Evolutionary conservation across 768 basidiomycete genomes (phyloP).

Genomic region (Calvatia gigantea): DNA sequence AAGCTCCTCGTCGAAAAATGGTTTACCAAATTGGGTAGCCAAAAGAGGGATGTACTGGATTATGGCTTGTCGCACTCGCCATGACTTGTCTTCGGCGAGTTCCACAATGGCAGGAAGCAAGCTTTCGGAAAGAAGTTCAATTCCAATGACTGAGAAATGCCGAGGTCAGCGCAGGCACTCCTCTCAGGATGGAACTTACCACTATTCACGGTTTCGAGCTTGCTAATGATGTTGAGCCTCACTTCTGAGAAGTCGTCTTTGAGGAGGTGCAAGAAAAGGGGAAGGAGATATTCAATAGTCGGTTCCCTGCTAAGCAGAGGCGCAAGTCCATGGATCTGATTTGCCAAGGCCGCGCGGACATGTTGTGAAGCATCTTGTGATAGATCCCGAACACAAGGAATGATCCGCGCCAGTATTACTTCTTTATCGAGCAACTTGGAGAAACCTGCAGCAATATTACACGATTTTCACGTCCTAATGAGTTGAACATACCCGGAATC

Average conservation of each 20-base stretch:
- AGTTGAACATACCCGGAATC: conserved; percentile 72
- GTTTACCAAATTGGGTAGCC: conserved; percentile 93
- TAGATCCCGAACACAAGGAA: conserved; percentile 93
- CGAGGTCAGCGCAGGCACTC: conserved; percentile 13
- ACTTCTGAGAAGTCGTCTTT: conserved; percentile 99
- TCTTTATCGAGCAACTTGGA: conserved; percentile 92
- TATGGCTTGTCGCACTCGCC: conserved; percentile 99
- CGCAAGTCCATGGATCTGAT: conserved; percentile 93
- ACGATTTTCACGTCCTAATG: conserved; percentile 3
- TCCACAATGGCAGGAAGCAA: conserved; percentile 97
- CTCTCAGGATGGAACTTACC: conserved; percentile 46
- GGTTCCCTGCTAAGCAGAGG: conserved; percentile 90
- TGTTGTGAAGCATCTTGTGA: conserved; percentile 95
- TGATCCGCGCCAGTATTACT: conserved; percentile 86
- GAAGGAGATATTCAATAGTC: conserved; percentile 95
- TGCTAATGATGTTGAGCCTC: conserved; percentile 95
- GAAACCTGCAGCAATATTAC: conserved; percentile 59
- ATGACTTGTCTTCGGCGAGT: conserved; percentile 98
- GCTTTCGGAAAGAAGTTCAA: conserved; percentile 90
- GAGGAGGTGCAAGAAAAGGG: conserved; percentile 91
- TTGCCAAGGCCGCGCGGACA: conserved; percentile 93
- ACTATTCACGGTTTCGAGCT: conserved; percentile 91
- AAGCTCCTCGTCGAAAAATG: conserved; percentile 97
- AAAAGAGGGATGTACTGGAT: conserved; percentile 99
- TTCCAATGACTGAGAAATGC: conserved; percentile 80